Percentiles rank a stretch among this genome's conserved stretches.
phyloP scores from a whole-genome alignment of 139 green algal genomes.

The Chloropicon primus region DNA sequence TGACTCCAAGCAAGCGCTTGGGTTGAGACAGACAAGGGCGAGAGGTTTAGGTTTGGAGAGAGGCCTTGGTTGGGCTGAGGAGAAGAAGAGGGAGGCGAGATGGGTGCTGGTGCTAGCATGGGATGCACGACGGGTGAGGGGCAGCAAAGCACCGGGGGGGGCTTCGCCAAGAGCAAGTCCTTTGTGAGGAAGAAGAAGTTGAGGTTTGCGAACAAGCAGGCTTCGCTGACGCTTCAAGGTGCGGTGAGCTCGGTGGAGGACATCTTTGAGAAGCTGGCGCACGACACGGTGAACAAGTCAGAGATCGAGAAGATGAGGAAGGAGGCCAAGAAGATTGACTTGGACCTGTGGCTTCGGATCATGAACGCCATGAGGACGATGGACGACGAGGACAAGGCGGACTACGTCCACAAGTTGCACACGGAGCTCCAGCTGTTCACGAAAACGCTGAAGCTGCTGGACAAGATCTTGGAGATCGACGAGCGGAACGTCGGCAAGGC shows the following conservation, averaged over 20 bases:
- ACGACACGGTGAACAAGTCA: neutral
- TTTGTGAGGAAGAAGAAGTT: neutral
- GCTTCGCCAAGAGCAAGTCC: no score
- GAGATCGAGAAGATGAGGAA: neutral
- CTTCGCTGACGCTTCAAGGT: neutral
- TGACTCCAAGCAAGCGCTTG: no score
- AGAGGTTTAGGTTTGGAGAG: no score
- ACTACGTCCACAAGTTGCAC: neutral
- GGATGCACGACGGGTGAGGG: no score
- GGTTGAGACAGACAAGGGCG: no score
- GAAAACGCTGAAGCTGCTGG: neutral
- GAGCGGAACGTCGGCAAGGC: neutral
- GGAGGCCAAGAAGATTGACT: neutral
- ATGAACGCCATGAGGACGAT: neutral
- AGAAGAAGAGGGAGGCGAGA: no score
- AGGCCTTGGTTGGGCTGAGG: no score
- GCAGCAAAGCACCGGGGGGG: no score
- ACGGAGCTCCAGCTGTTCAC: neutral
- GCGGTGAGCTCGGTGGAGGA: neutral
- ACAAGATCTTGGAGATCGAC: neutral
- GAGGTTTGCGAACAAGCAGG: neutral
- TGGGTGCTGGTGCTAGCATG: no score
- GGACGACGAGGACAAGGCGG: neutral
- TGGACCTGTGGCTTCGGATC: neutral
- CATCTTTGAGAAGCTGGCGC: neutral